These are phyloP conservation scores for Solanum hybrid DNA, from an alignment of 305 asterid genomes.

Conservation along the genomic window DNA sequence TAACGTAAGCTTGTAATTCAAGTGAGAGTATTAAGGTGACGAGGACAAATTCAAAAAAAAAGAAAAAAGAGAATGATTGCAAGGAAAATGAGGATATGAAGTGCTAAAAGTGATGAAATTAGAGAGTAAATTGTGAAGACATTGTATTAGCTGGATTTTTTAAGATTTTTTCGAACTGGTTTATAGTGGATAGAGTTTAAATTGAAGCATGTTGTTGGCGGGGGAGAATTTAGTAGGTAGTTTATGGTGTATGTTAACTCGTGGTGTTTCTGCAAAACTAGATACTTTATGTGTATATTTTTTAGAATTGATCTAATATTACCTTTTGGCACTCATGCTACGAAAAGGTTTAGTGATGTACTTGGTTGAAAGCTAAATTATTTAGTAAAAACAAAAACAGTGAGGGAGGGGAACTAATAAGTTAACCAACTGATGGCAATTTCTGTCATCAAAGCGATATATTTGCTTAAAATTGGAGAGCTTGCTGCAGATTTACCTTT, in stretches of 20 bases:
- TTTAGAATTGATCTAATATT: background rate
- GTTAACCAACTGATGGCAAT: background rate
- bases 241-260: background rate
- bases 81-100: background rate
- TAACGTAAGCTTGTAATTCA: background rate
- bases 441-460: background rate
- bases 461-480: background rate
- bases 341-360: background rate
- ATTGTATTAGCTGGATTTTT: background rate
- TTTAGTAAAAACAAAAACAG: background rate
- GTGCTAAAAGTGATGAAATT: background rate
- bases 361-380: background rate
- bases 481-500: background rate
- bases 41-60: background rate
- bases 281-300: background rate
- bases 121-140: background rate
- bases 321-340: background rate
- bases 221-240: background rate
- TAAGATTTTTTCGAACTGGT: background rate
- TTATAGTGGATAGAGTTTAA: background rate
- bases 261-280: background rate
- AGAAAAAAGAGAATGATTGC: background rate
- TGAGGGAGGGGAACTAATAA: background rate
- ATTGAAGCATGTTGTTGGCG: background rate
- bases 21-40: background rate